These are phyloP conservation scores for Fusarium denticulatum DNA, from an alignment of 2,329 filamentous ascomycete species.

Conservation along the genomic window DNA sequence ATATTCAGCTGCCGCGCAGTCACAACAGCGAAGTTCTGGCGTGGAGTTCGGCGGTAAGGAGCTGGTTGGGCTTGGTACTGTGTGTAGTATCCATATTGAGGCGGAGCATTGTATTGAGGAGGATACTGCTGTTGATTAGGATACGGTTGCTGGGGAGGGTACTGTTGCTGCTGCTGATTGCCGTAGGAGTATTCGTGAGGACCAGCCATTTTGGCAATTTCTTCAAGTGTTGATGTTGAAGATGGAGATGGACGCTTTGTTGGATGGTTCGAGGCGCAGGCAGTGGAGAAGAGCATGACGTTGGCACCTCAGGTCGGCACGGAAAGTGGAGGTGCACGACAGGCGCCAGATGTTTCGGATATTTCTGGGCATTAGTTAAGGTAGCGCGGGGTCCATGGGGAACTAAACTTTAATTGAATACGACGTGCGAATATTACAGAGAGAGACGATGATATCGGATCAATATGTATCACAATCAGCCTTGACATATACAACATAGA, in stretches of 20 bases:
- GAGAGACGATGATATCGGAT: neutral
- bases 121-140: slow-evolving; percentile 8
- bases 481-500: neutral
- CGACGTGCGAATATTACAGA: slow-evolving; percentile 14
- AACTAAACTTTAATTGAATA: slow-evolving; percentile 19
- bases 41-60: slow-evolving; percentile 4
- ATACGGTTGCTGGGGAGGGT: neutral
- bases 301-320: neutral
- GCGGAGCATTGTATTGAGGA: slow-evolving; percentile 5
- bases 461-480: neutral
- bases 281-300: neutral
- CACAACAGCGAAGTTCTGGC: slow-evolving; percentile 15
- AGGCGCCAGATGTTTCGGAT: neutral
- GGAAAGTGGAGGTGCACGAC: neutral
- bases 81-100: slow-evolving; percentile 21
- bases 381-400: neutral
- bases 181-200: slow-evolving; percentile 19
- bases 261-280: neutral
- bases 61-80: slow-evolving; percentile 6
- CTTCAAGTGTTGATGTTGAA: neutral
- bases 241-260: neutral
- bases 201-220: slow-evolving; percentile 14
- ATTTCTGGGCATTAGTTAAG: neutral
- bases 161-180: slow-evolving; percentile 1
- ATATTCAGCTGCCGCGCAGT: slow-evolving; percentile 34